phyloP scores from a whole-genome alignment of 352 stramenopile species.

The Phytopythium sindhum region DNA sequence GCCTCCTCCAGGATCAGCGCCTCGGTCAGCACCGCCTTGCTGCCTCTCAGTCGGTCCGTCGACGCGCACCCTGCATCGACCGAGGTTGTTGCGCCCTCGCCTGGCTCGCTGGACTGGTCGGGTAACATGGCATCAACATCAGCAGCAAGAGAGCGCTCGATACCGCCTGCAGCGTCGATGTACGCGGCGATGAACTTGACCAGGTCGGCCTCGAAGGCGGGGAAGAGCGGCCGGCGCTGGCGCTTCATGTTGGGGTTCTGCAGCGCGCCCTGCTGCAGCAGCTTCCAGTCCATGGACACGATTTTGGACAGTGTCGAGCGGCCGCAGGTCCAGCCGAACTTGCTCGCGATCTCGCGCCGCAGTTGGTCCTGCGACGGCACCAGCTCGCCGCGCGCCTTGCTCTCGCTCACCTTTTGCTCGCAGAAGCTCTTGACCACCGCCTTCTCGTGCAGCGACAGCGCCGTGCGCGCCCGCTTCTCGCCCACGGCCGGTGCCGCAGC shows the following conservation, averaged over 20 bases:
- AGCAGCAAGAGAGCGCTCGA: not conserved
- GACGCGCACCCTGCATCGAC: not conserved
- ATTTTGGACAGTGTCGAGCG: slow-evolving; percentile 79
- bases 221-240: slow-evolving; percentile 65
- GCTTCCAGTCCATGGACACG: slow-evolving; percentile 61
- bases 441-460: slow-evolving; percentile 72
- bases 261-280: slow-evolving; percentile 30
- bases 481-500: not conserved
- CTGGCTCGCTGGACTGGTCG: not conserved
- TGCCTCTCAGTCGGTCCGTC: not conserved
- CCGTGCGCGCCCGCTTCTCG: slow-evolving; percentile 29
- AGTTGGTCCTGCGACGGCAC: slow-evolving; percentile 63
- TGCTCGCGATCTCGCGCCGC: slow-evolving; percentile 40
- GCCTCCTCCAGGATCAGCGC: slow-evolving; percentile 74
- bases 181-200: slow-evolving; percentile 44
- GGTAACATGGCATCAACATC: not conserved
- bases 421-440: slow-evolving; percentile 74
- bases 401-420: slow-evolving; percentile 57
- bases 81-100: not conserved
- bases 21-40: slow-evolving; percentile 36
- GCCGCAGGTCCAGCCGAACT: slow-evolving; percentile 61
- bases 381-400: slow-evolving; percentile 46
- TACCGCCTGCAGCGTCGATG: slow-evolving; percentile 5
- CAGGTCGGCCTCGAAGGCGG: slow-evolving; percentile 61
- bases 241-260: slow-evolving; percentile 79